A percentile compares a stretch with the other conserved stretches of the same genome.
These are phyloP conservation scores for Batkoa obscura DNA, from an alignment of 371 early-diverging fungal species.

Conservation along the genomic window DNA sequence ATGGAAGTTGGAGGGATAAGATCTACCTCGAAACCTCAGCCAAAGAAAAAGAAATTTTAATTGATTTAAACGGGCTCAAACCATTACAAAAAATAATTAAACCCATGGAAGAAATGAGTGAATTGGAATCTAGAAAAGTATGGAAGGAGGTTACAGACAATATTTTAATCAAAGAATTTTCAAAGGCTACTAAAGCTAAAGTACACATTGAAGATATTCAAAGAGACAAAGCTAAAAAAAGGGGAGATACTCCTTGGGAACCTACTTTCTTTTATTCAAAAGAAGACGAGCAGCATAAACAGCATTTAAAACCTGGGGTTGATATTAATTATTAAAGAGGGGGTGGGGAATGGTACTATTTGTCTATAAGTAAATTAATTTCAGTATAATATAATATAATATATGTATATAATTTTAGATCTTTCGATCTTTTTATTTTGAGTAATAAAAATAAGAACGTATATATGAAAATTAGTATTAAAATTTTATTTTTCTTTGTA, in stretches of 20 bases:
- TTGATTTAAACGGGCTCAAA: background rate
- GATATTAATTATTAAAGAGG: background rate
- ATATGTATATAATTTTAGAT: no score
- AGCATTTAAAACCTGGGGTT: background rate
- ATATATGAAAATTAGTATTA: no score
- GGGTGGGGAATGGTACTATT: no score
- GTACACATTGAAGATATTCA: slow-evolving; percentile 26
- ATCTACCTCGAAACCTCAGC: background rate
- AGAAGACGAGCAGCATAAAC: background rate
- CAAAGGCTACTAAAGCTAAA: slow-evolving; percentile 28
- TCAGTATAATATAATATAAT: no score
- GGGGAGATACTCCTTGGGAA: background rate
- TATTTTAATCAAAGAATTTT: slow-evolving; percentile 18
- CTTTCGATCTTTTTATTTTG: no score
- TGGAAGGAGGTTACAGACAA: slow-evolving; percentile 23
- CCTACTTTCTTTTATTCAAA: background rate
- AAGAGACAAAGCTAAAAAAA: slow-evolving; percentile 10
- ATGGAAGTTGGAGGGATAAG: background rate
- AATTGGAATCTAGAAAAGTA: slow-evolving; percentile 7
- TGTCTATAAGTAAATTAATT: no score
- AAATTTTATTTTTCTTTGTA: no score
- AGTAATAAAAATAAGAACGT: no score
- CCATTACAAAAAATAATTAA: background rate
- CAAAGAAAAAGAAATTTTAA: background rate
- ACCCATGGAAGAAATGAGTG: background rate